These are phyloP conservation scores for Plantago elongata DNA, from an alignment of 257 asterid species.

Conservation along the genomic window DNA sequence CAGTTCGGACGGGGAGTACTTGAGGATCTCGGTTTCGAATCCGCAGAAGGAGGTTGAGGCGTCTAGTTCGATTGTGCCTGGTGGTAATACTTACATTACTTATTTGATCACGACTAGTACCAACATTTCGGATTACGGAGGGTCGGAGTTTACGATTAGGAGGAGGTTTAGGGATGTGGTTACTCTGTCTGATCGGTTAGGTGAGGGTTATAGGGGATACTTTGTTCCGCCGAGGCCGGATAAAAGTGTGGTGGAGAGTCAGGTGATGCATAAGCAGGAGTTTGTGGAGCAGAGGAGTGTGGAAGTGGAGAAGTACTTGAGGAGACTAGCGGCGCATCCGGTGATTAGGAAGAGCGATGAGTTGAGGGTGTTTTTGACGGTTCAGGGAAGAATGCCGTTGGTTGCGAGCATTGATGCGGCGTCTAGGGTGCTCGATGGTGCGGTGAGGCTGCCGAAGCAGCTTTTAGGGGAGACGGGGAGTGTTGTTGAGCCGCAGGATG, in stretches of 20 bases:
- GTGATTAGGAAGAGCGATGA: conserved; percentile 76
- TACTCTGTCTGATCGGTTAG: conserved; percentile 77
- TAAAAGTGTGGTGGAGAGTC: conserved; percentile 88
- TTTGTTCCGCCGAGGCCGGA: conserved; percentile 93
- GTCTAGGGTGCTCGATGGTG: conserved; percentile 93
- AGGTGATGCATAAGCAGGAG: conserved; percentile 97
- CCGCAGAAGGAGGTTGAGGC: conserved; percentile 83
- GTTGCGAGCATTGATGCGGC: conserved; percentile 69
- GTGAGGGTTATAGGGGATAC: conserved; percentile 70
- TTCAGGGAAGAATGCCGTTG: conserved; percentile 76
- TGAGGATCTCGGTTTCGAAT: conserved; percentile 65
- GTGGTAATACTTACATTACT: conserved; percentile 62
- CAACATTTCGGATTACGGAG: conserved; percentile 50
- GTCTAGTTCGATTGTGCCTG: conserved; percentile 77
- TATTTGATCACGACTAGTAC: conserved; percentile 79
- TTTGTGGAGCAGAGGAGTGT: conserved; percentile 95
- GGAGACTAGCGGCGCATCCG: conserved; percentile 74
- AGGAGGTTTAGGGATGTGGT: conserved; percentile 88
- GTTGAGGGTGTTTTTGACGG: conserved; percentile 85
- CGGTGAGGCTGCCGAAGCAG: conserved; percentile 83
- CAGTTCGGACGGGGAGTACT: conserved; percentile 37
- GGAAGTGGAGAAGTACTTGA: conserved; percentile 80
- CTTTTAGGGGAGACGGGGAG: conserved; percentile 70
- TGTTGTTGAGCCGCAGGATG: conserved; percentile 77
- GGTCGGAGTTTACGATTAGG: conserved; percentile 60